phyloP scores from a whole-genome alignment of 1,284 basidiomycete genomes.

The Boletus sp. region DNA sequence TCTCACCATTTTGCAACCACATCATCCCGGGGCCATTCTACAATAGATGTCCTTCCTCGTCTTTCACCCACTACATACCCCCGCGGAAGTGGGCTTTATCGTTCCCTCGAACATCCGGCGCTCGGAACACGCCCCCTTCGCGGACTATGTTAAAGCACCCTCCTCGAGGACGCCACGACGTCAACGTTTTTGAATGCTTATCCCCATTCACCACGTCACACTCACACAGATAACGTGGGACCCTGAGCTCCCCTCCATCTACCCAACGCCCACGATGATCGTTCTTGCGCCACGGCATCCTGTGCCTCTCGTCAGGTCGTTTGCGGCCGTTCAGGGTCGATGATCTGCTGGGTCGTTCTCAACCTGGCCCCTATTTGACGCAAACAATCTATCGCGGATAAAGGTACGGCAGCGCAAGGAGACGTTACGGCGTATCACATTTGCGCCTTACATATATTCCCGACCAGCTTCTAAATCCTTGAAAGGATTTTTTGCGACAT shows the following conservation, averaged over 20 bases:
- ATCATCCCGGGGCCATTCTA: too few species aligned
- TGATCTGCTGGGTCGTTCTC: too few species aligned
- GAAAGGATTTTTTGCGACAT: not conserved
- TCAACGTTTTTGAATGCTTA: too few species aligned
- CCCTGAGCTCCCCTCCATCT: not conserved
- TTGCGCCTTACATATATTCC: constrained; percentile 1
- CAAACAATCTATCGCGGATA: too few species aligned
- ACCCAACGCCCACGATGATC: not conserved
- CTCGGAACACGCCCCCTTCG: constrained; percentile 12
- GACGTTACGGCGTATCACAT: constrained; percentile 7
- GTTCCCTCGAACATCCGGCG: not conserved
- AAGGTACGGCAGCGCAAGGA: not conserved
- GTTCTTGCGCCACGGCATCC: not conserved
- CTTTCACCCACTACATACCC: not conserved
- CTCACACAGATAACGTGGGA: constrained; percentile 6
- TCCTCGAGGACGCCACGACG: constrained; percentile 4
- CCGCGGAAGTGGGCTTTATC: constrained; percentile 1
- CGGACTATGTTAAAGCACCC: constrained; percentile 6
- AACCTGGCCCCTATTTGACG: too few species aligned
- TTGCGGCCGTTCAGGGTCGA: not conserved
- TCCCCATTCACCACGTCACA: constrained; percentile 6
- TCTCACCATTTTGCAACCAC: too few species aligned
- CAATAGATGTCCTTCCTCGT: not conserved
- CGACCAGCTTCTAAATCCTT: not conserved
- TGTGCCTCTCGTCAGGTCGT: not conserved